These are phyloP conservation scores for Boehmeria nivea DNA, from an alignment of 306 rosid species.

Conservation along the genomic window DNA sequence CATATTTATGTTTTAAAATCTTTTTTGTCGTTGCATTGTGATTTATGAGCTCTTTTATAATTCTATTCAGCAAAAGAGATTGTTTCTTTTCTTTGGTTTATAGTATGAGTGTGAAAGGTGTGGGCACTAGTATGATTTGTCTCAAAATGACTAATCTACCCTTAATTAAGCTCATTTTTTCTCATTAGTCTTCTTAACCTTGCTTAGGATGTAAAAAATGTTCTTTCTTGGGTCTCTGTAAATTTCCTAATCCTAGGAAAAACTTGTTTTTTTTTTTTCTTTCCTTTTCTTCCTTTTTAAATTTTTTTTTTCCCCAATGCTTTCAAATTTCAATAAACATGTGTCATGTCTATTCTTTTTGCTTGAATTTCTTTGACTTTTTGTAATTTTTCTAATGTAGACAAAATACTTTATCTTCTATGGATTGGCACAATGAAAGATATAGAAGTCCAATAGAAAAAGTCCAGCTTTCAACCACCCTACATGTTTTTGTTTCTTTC, in stretches of 20 bases:
- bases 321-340: background rate
- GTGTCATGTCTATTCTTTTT: background rate
- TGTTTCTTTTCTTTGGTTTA: background rate
- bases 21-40: background rate
- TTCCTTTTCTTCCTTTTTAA: background rate
- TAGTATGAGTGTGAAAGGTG: background rate
- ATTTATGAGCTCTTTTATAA: too few species aligned
- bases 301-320: too few species aligned
- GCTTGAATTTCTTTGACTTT: background rate
- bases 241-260: slow-evolving; percentile 1
- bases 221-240: slow-evolving; percentile 19
- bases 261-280: background rate
- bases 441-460: background rate
- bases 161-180: too few species aligned
- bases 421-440: slow-evolving; percentile 6
- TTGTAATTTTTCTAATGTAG: background rate
- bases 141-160: slow-evolving; percentile 29
- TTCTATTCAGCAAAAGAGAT: background rate
- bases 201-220: slow-evolving; percentile 19
- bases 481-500: background rate
- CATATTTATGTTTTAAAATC: background rate
- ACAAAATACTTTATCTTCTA: slow-evolving; percentile 8
- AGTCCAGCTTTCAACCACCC: background rate
- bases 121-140: too few species aligned
- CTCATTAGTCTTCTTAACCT: background rate